Evolutionary conservation across 768 basidiomycete species (phyloP).

Genomic region (Daedaleopsis sinensis): DNA sequence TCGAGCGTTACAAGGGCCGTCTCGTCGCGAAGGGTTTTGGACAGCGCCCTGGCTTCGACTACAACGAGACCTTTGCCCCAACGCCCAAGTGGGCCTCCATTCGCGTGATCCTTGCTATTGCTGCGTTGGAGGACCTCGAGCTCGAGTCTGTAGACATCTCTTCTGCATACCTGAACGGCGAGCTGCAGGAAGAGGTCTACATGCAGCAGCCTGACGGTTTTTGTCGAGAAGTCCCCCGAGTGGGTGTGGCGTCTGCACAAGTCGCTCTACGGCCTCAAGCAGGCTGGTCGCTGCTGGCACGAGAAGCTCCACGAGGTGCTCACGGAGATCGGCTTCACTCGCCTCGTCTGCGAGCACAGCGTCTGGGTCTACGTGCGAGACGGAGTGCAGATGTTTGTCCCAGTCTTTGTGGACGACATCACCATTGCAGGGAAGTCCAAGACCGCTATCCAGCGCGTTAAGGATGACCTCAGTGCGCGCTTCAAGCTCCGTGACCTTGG

Average conservation of each 20-base stretch:
- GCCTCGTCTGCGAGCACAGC: conserved; percentile 30
- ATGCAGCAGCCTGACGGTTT: conserved; percentile 32
- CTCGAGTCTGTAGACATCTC: conserved; percentile 32
- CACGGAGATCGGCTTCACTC: conserved; percentile 28
- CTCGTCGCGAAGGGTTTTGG: conserved; percentile 39
- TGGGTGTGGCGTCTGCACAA: conserved; percentile 27
- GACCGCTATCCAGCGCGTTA: conserved; percentile 5
- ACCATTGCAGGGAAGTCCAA: conserved; percentile 32
- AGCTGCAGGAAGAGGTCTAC: conserved; percentile 33
- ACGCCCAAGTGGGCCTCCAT: conserved; percentile 22
- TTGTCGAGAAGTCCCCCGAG: conserved; percentile 15
- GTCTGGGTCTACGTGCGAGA: conserved; percentile 32
- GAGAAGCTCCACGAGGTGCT: too few relatives aligned
- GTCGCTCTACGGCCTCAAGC: conserved; percentile 47
- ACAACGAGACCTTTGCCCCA: too few relatives aligned
- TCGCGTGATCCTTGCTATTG: conserved; percentile 27
- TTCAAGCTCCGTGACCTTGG: conserved; percentile 4
- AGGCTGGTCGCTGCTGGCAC: too few relatives aligned
- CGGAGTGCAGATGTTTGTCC: too few relatives aligned
- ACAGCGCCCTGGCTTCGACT: conserved; percentile 38
- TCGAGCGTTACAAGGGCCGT: conserved; percentile 39
- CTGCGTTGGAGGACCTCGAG: conserved; percentile 27
- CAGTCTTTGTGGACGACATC: too few relatives aligned
- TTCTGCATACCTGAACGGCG: conserved; percentile 33
- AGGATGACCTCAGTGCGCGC: conserved; percentile 1